phyloP scores from a whole-genome alignment of 352 stramenopile species.

The Phytophthora constricta region DNA sequence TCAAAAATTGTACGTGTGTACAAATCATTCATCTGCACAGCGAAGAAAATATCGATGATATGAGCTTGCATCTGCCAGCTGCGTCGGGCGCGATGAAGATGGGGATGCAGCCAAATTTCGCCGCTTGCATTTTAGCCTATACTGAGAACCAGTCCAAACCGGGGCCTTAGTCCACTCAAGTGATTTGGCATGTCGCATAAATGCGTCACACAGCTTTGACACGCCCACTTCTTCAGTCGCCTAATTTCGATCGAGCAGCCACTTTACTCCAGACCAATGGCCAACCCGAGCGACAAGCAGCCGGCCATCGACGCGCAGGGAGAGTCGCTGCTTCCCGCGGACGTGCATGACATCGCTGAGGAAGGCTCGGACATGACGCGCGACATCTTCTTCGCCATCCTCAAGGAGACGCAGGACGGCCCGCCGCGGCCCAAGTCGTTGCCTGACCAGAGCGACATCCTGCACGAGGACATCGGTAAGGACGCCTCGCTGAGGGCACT shows the following conservation, averaged over 20 bases:
- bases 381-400: slow-evolving; percentile 72
- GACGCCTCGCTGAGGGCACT: not conserved
- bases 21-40: too few species aligned
- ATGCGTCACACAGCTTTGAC: not conserved
- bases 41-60: too few species aligned
- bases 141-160: too few species aligned
- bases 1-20: too few species aligned
- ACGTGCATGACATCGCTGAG: slow-evolving; percentile 60
- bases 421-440: slow-evolving; percentile 49
- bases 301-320: slow-evolving; percentile 10
- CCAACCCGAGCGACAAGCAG: slow-evolving; percentile 10
- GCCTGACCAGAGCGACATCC: slow-evolving; percentile 59
- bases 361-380: slow-evolving; percentile 74
- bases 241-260: too few species aligned
- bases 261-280: slow-evolving; percentile 19
- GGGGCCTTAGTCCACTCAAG: not conserved
- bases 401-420: slow-evolving; percentile 57
- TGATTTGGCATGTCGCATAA: slow-evolving; percentile 21
- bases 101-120: too few species aligned
- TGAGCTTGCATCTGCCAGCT: too few species aligned
- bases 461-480: slow-evolving; percentile 62
- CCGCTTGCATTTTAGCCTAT: too few species aligned
- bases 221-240: not conserved
- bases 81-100: too few species aligned
- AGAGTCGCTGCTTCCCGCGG: slow-evolving; percentile 37